Percentiles rank a stretch among this genome's conserved stretches.
Evolutionary conservation across 2,329 filamentous ascomycete species (phyloP).

Genomic region (Lasiodiplodia sp.): DNA sequence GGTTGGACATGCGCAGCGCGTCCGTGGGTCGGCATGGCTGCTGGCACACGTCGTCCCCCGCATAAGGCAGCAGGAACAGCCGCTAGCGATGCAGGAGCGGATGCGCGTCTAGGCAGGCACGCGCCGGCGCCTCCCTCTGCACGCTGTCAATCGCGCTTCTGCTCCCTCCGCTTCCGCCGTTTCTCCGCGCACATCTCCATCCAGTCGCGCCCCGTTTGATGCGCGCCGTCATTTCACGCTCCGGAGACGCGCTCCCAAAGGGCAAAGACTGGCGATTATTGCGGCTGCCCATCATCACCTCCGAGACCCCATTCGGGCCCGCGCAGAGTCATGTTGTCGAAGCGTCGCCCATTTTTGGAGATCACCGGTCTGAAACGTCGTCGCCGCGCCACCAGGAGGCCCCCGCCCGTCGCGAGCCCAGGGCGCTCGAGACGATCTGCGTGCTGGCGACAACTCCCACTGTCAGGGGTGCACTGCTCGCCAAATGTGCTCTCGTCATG

Average conservation of each 20-base stretch:
- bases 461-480: slow-evolving; percentile 25
- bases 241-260: neutral
- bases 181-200: slow-evolving; percentile 4
- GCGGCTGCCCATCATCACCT: slow-evolving; percentile 16
- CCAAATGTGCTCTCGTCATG: slow-evolving; percentile 20
- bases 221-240: slow-evolving; percentile 20
- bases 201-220: slow-evolving; percentile 14
- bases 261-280: slow-evolving; percentile 11
- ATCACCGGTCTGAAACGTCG: slow-evolving; percentile 1
- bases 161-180: slow-evolving; percentile 8
- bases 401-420: neutral
- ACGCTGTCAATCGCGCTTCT: neutral
- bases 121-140: slow-evolving; percentile 16
- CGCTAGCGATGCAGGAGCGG: slow-evolving; percentile 24
- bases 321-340: slow-evolving; percentile 9
- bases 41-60: slow-evolving; percentile 19
- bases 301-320: slow-evolving; percentile 7
- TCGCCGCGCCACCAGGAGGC: slow-evolving; percentile 13
- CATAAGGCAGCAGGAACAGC: slow-evolving; percentile 24
- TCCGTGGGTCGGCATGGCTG: neutral
- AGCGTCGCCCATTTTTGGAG: slow-evolving; percentile 6
- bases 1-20: slow-evolving; percentile 4
- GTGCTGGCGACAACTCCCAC: slow-evolving; percentile 9
- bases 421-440: slow-evolving; percentile 16
- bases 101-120: slow-evolving; percentile 17